Evolutionary conservation across 768 basidiomycete species (phyloP), one percentile per base, ranked within the genome.

Genomic region (Lentinula detonsa): DNA sequence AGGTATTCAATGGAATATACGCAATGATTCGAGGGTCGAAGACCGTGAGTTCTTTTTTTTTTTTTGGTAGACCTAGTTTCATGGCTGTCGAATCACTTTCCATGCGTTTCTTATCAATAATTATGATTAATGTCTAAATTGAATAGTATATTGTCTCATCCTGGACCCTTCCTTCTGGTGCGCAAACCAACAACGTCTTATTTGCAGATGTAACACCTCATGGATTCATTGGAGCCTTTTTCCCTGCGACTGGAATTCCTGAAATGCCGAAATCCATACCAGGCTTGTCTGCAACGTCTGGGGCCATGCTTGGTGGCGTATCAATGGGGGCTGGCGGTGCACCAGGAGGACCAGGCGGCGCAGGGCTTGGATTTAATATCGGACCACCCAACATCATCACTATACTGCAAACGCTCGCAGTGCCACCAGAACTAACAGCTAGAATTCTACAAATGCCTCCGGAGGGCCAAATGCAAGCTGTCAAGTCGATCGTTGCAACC

Each of bases 161-260:
- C 4, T 60, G 59, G 59, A 60, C 59, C 8, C 33, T 52, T 9
- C 59, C 59, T 10, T 39, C 33, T 33, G 50, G 59, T 31, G 28
- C 10, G 13, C 59, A 51, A 21, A 51, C 59, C 2, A 51, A 51
- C 50, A 60, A 60, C 31, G 59, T 49, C 34, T 15, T 60, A 4
- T 51, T 60, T 28, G 33, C 50, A n/a, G 4, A 37, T 11, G 33
- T 31, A 35, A 49, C 48, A 23, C 39, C 50, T n/a, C 48, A 60
- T 52, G 59, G 59, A 42, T 39, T 60, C n/a, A 52, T 52, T 35
- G 59, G 49, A 3, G 50, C 59, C 11, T 49, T 60, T 18, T 60
- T 50, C 31, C 59, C 59, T 8, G 49, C 31, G 3, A 51, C 9
- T 31, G 59, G 59, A 5, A 60, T 60, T 9, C 31, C 48, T 35